These are phyloP conservation scores for Coemansia javaensis DNA, from an alignment of 192 early-diverging fungal genomes.

Conservation along the genomic window DNA sequence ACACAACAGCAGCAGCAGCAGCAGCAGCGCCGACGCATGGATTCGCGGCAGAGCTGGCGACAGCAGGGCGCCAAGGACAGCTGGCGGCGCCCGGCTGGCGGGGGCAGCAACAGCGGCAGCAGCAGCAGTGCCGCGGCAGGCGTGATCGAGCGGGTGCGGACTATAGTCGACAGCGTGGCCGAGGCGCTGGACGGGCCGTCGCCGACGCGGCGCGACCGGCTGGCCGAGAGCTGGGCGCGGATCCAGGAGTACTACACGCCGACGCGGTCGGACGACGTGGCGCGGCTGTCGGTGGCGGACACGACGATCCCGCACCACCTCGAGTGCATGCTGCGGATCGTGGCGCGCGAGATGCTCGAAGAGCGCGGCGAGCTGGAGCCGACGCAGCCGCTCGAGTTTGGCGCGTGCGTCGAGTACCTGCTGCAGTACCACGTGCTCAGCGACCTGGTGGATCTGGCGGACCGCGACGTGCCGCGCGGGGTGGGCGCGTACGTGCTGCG, in stretches of 20 bases:
- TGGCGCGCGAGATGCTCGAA: constrained; percentile 25
- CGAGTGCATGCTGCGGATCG: constrained; percentile 21
- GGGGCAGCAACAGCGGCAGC: no score
- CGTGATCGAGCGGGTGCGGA: constrained; percentile 16
- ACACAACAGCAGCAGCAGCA: no score
- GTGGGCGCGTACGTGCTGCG: constrained; percentile 33
- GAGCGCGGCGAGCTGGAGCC: not conserved
- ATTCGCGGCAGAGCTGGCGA: no score
- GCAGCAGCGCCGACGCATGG: no score
- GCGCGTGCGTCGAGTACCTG: constrained; percentile 42
- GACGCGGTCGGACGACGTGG: constrained; percentile 17
- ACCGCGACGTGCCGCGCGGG: constrained; percentile 36
- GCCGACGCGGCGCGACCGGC: constrained; percentile 26
- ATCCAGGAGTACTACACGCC: constrained; percentile 41
- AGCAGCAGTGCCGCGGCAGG: no score
- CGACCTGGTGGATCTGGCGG: constrained; percentile 40
- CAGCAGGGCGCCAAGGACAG: no score
- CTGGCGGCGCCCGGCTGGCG: no score
- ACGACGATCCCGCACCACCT: constrained; percentile 44
- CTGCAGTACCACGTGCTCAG: constrained; percentile 43
- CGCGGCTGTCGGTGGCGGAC: constrained; percentile 12
- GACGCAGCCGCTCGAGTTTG: constrained; percentile 37
- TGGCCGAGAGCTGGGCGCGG: constrained; percentile 38
- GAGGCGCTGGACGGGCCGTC: constrained; percentile 25
- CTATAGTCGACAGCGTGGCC: constrained; percentile 32